phyloP scores from a whole-genome alignment of 192 early-diverging fungal genomes.

The Diversispora epigaea region DNA sequence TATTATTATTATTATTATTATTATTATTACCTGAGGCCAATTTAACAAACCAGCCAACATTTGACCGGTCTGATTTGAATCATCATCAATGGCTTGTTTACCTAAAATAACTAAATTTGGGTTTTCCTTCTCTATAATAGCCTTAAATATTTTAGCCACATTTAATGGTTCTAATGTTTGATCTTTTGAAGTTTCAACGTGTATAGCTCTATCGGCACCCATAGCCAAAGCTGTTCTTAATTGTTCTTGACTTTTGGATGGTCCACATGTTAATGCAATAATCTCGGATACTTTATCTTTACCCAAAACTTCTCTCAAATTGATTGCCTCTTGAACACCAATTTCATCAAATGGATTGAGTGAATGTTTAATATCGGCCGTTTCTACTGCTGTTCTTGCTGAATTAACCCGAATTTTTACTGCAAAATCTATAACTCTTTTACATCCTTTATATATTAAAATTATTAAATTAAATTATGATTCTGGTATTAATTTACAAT shows the following conservation, averaged over 20 bases:
- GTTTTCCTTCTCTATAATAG: constrained; percentile 85
- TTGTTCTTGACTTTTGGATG: constrained; percentile 86
- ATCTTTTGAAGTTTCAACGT: constrained; percentile 79
- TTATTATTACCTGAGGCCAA: constrained; percentile 78
- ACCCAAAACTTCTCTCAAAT: constrained; percentile 82
- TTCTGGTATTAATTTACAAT: too few species aligned
- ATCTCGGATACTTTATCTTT: constrained; percentile 65
- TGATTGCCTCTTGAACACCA: constrained; percentile 94
- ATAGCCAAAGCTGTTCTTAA: constrained; percentile 95
- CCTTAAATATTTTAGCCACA: constrained; percentile 93
- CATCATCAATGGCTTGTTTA: constrained; percentile 99
- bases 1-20: too few species aligned
- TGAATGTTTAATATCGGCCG: constrained; percentile 90
- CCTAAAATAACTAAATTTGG: constrained; percentile 93
- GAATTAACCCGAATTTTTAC: constrained; percentile 97
- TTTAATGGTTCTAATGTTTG: constrained; percentile 73
- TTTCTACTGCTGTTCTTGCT: constrained; percentile 86
- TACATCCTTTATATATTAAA: constrained; percentile 49
- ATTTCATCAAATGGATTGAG: constrained; percentile 99
- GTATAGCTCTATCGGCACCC: constrained; percentile 94
- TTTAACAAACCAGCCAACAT: constrained; percentile 95
- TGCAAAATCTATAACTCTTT: constrained; percentile 97
- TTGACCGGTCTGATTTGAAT: constrained; percentile 95
- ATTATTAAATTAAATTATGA: not conserved
- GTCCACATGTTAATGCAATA: constrained; percentile 85